Evolutionary conservation across 495 filamentous ascomycete species (phyloP).

Genomic region (Friedmanniomyces endolithicus): DNA sequence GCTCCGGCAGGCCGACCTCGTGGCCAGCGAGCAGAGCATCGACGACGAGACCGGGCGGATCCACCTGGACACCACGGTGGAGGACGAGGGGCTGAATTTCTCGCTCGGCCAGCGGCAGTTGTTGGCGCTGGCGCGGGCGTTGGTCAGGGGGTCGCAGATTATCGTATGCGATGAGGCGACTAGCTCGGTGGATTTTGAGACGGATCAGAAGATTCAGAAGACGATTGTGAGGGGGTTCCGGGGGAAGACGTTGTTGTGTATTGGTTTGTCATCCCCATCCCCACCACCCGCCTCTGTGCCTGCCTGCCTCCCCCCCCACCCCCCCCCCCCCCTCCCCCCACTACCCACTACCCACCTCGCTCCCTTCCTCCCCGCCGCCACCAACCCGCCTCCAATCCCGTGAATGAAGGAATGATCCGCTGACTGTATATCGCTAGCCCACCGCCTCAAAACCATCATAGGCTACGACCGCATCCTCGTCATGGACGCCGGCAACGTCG

Average conservation of each 20-base stretch:
- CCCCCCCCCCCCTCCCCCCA: no score
- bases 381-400: no score
- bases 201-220: constrained; percentile 84
- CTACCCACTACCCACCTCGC: no score
- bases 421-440: neutral
- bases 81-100: constrained; percentile 92
- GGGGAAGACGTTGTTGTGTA: constrained; percentile 83
- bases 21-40: constrained; percentile 40
- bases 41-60: constrained; percentile 46
- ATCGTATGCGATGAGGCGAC: constrained; percentile 97
- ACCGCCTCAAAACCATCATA: constrained; percentile 6
- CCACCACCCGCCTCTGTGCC: no score
- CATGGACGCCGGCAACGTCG: constrained; percentile 80
- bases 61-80: constrained; percentile 72
- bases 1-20: constrained; percentile 66
- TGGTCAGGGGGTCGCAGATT: constrained; percentile 76
- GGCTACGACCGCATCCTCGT: constrained; percentile 85
- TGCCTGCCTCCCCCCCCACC: neutral
- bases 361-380: no score
- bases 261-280: constrained; percentile 62
- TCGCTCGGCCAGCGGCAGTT: constrained; percentile 92
- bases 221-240: constrained; percentile 80
- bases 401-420: no score
- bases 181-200: constrained; percentile 86
- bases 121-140: constrained; percentile 83